Conservation (phyloP, 2,329 filamentous ascomycete species). For the Epicoccum sorghinum region DNA sequence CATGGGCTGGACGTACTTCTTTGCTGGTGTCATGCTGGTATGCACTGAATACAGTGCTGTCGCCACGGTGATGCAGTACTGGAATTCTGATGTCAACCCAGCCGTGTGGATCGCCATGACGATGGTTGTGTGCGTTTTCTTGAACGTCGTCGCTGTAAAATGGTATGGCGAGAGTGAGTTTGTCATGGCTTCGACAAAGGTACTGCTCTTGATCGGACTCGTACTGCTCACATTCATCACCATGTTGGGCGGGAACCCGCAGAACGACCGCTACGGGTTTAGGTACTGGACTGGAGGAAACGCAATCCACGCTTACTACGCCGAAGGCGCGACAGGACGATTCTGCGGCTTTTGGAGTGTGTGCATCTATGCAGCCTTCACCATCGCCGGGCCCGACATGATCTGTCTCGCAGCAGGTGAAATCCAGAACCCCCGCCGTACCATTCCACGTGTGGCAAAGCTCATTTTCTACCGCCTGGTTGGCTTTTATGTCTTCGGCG, state of each 20-base stretch:
- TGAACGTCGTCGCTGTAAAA: slow-evolving; percentile 45
- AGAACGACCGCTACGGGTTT: slow-evolving; percentile 59
- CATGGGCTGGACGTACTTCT: slow-evolving; percentile 67
- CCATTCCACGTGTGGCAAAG: slow-evolving; percentile 64
- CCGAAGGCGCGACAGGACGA: slow-evolving; percentile 54
- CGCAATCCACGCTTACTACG: slow-evolving; percentile 59
- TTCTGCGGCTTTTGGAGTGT: slow-evolving; percentile 51
- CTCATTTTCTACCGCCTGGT: slow-evolving; percentile 67
- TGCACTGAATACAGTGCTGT: slow-evolving; percentile 38
- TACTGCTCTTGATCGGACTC: slow-evolving; percentile 51
- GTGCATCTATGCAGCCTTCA: slow-evolving; percentile 59
- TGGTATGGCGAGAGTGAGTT: slow-evolving; percentile 49
- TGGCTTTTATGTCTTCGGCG: slow-evolving; percentile 64
- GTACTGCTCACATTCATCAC: slow-evolving; percentile 61
- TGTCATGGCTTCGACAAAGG: slow-evolving; percentile 41
- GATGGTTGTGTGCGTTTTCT: slow-evolving; percentile 41
- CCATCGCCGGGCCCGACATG: slow-evolving; percentile 56
- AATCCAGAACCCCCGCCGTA: slow-evolving; percentile 63
- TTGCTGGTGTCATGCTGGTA: slow-evolving; percentile 50
- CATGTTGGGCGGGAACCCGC: slow-evolving; percentile 63
- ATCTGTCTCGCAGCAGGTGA: slow-evolving; percentile 58
- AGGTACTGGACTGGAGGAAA: slow-evolving; percentile 63
- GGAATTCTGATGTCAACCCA: slow-evolving; percentile 41
- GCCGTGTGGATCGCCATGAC: slow-evolving; percentile 47
- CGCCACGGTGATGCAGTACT: slow-evolving; percentile 47